A percentile compares a stretch with the other conserved stretches of the same genome.
phyloP scores from a whole-genome alignment of 208 protist genomes.

The Leishmania gerbilli region DNA sequence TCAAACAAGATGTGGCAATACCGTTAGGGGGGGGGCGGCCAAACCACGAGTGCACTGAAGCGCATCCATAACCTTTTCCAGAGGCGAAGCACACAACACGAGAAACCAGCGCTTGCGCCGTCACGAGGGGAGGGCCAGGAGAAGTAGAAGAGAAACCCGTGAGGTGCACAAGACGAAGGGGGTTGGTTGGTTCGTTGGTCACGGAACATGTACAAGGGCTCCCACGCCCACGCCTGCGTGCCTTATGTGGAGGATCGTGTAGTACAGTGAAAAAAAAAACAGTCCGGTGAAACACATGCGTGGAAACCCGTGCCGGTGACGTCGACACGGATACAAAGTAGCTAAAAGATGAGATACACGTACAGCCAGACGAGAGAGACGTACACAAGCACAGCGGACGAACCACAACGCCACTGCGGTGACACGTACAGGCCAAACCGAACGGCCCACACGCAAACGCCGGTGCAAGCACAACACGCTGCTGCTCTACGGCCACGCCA shows the following conservation, averaged over 20 bases:
- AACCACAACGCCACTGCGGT: not conserved
- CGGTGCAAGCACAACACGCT: not conserved
- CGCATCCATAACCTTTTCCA: not conserved
- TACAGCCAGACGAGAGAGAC: not conserved
- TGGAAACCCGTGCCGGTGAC: too few relatives aligned
- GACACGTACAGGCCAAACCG: not conserved
- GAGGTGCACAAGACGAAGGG: not conserved
- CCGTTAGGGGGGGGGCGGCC: not conserved
- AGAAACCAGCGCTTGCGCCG: not conserved
- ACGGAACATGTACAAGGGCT: not conserved
- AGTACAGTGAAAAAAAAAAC: not conserved
- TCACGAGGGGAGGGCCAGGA: not conserved
- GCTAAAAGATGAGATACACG: not conserved
- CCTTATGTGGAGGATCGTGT: not conserved
- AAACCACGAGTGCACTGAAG: not conserved
- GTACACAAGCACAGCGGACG: too few relatives aligned
- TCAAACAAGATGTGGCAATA: not conserved
- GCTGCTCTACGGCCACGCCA: too few relatives aligned
- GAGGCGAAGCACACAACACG: too few relatives aligned
- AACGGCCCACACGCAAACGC: not conserved
- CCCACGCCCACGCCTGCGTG: not conserved
- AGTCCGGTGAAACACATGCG: too few relatives aligned
- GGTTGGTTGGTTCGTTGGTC: not conserved
- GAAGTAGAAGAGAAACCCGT: not conserved
- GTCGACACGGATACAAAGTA: not conserved